Base-by-base conservation (phyloP, 139 green algal species). In the Auxenochlorella pyrenoidosa region DNA sequence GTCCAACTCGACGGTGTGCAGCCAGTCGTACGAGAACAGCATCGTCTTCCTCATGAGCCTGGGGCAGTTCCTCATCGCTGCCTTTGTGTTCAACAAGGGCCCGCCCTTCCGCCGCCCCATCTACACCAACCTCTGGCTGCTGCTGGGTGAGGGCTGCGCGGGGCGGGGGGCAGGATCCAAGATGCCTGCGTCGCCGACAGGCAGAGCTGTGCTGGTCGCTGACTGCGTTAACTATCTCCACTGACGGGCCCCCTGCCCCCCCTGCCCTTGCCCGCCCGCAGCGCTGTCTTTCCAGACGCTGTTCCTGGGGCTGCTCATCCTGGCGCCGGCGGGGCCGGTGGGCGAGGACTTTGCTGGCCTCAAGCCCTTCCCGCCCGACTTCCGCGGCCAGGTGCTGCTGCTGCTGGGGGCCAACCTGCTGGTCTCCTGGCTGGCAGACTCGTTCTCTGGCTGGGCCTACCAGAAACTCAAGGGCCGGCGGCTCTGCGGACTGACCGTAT, bases 41-140 rank as follows among this genome's bases (percentile, higher is more conserved):
- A 78, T 47, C 30, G 66, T 90, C 59, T 91, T 91, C 73, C 71
- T 91, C 21, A 81, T 87, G 36, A 60, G n/a, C 24, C 60, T 90
- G 73, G 88, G 59, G 26, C 88, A 91, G 82, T 91, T 91, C 75
- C 84, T 91, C 41, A 90, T 91, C 34, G 70, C 84, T 5, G 88
- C 88, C 22, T 72, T 91, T 22, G 88, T 91, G 40, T 91, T 90
- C 84, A 90, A 91, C 86, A 90, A 90, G 78, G 88, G 87, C 18
- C 60, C 43, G 28, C 88, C 88, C 36, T 89, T 91, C 70, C 82
- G 88, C 41, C 43, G 72, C 32, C 70, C 79, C 44, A 75, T 90
- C n/a, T 88, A 83, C 54, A 90, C 87, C 38, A 90, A 90, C 71
- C 71, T 73, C 68, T 88, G 87, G 80, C 71, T 90, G 41, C 82